Conservation (phyloP, 2,329 filamentous ascomycete species). For the Trichoderma gracile region DNA sequence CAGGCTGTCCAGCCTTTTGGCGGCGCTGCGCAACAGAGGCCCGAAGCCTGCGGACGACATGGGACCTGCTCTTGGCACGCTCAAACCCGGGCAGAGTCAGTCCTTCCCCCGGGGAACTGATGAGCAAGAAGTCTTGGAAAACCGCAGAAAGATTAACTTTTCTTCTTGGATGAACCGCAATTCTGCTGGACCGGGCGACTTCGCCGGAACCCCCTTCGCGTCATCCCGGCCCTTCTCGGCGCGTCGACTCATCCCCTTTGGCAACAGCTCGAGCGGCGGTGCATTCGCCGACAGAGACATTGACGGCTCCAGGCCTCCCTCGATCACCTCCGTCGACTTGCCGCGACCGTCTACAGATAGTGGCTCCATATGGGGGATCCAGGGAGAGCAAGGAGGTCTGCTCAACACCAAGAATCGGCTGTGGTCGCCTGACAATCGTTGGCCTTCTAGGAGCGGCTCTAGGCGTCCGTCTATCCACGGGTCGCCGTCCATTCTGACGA, state of each 20-base stretch:
- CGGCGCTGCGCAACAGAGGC: constrained; percentile 61
- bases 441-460: constrained; percentile 67
- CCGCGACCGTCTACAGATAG: constrained; percentile 79
- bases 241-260: constrained; percentile 49
- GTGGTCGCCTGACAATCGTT: constrained; percentile 62
- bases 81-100: constrained; percentile 73
- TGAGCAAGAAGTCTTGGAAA: constrained; percentile 54
- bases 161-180: constrained; percentile 62
- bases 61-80: constrained; percentile 65
- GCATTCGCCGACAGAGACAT: constrained; percentile 57
- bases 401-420: constrained; percentile 57
- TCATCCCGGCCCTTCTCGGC: constrained; percentile 44
- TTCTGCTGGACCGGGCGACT: constrained; percentile 48
- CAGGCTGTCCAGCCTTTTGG: constrained; percentile 55
- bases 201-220: constrained; percentile 34
- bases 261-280: constrained; percentile 53
- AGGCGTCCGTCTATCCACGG: constrained; percentile 80
- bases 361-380: constrained; percentile 69
- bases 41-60: constrained; percentile 55
- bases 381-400: constrained; percentile 44
- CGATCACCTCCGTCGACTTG: constrained; percentile 68
- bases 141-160: constrained; percentile 59
- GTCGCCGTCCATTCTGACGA: constrained; percentile 64
- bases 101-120: constrained; percentile 69
- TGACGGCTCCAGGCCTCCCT: constrained; percentile 65